phyloP scores from a whole-genome alignment of 257 asterid genomes.

The Solanum rostratum region DNA sequence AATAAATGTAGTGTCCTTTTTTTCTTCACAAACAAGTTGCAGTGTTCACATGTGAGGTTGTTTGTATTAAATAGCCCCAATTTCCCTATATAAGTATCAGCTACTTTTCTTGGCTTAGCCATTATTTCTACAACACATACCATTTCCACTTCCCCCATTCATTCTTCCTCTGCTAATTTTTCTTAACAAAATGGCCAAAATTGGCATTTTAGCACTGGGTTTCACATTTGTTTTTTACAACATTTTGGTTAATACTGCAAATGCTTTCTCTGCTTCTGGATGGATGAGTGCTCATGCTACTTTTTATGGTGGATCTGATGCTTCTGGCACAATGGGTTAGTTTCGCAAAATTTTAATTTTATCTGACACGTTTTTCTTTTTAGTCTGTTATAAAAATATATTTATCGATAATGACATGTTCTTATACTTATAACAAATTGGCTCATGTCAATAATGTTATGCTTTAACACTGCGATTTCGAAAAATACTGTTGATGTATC shows the following conservation, averaged over 20 bases:
- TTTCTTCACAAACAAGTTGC: conserved; percentile 5
- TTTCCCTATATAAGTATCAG: conserved; percentile 7
- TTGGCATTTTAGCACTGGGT: conserved; percentile 5
- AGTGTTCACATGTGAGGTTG: conserved; percentile 29
- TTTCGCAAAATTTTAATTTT: neutral
- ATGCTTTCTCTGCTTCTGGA: conserved; percentile 27
- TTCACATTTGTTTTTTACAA: conserved; percentile 1
- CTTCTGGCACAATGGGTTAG: conserved; percentile 49
- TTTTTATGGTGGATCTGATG: conserved; percentile 40
- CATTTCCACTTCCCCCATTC: neutral
- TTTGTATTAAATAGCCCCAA: conserved; percentile 9
- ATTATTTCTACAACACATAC: neutral
- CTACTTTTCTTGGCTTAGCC: neutral
- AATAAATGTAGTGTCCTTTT: neutral
- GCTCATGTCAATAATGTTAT: too few species aligned
- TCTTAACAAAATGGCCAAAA: conserved; percentile 1
- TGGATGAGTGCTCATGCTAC: conserved; percentile 39
- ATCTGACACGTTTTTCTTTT: neutral
- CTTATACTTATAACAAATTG: neutral
- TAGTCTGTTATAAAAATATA: rapidly evolving
- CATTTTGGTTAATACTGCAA: conserved; percentile 6
- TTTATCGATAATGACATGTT: neutral
- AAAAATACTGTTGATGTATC: neutral
- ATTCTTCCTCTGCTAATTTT: neutral
- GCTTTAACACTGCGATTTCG: neutral